Base-by-base conservation (phyloP, 2,329 filamentous ascomycete genomes). In the Fusarium nematophilum region DNA sequence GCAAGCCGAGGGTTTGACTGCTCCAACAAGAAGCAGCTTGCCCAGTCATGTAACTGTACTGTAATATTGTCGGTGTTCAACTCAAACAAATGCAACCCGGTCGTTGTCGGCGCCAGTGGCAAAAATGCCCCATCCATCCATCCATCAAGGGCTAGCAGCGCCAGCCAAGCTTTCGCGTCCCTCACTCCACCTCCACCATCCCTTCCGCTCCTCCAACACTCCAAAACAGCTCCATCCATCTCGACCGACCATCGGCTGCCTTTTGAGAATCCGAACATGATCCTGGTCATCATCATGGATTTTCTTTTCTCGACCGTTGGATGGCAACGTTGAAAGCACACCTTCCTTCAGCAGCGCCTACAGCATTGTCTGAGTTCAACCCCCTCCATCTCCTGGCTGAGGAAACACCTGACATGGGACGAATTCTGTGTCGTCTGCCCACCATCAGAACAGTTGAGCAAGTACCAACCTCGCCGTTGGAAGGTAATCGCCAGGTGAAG, bases 261-360 rank as follows among this genome's bases (percentile, higher is more conserved):
- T n/a, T 39, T 37, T 23, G n/a, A n/a, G 53, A 49, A 50, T 38
- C 33, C 25, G 39, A 51, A 37, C 26, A 62, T 58, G 48, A 62
- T 36, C 53, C 33, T 17, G 30, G 53, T 55, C 60, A 53, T 47
- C 60, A 58, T 57, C 53, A 61, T 67, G 60, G 29, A 48, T 55
- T 53, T 59, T 13, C 33, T 9, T 25, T 23, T 47, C 51, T 60
- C 58, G 33, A 30, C 50, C 42, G 43, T 60, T 63, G 31, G 43
- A 30, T 39, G 25, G 37, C 42, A 50, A 45, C 30, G 42, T 37
- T n/a, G 23, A 43, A 53, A 34, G n/a, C 25, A 52, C 47, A 57
- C 59, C 55, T 47, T 47, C 46, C 34, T 29, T 18, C 42, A 43
- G 14, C 29, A 50, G 11, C 10, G 34, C 36, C 33, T 40, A 31